phyloP scores from a whole-genome alignment of 495 filamentous ascomycete genomes.

The Podospora sp. region DNA sequence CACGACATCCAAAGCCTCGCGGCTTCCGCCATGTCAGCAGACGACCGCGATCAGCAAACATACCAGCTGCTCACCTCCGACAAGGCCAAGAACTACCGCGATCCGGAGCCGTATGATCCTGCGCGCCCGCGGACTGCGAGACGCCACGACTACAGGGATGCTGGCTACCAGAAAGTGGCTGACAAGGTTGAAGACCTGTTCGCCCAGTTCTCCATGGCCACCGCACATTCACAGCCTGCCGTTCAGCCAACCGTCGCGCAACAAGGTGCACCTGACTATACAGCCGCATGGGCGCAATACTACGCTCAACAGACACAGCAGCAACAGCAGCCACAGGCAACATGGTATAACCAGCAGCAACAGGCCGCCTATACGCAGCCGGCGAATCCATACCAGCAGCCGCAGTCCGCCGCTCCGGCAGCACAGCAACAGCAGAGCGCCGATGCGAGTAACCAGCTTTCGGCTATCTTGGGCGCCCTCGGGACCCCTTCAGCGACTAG shows the following conservation, averaged over 20 bases:
- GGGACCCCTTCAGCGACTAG: conserved; percentile 17
- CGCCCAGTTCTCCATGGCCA: conserved; percentile 27
- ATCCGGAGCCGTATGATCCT: conserved; percentile 37
- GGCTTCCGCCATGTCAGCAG: background rate
- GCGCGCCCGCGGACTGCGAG: conserved; percentile 28
- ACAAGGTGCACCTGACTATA: conserved; percentile 29
- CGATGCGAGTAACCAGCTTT: conserved; percentile 24
- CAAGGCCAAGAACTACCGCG: conserved; percentile 37
- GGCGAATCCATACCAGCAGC: conserved; percentile 27
- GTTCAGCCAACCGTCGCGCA: background rate
- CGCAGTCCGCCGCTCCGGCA: conserved; percentile 14
- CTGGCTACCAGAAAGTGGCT: conserved; percentile 35
- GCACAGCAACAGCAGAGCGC: conserved; percentile 22
- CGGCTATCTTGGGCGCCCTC: conserved; percentile 31
- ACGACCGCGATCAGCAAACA: conserved; percentile 32
- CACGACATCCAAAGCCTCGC: conserved; percentile 11
- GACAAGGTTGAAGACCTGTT: conserved; percentile 36
- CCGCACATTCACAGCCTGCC: background rate
- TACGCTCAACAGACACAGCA: conserved; percentile 34
- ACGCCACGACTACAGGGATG: conserved; percentile 38
- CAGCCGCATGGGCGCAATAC: conserved; percentile 35
- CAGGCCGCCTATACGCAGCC: conserved; percentile 29
- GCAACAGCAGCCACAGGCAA: background rate
- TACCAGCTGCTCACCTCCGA: conserved; percentile 39
- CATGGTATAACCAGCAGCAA: conserved; percentile 1